These are phyloP conservation scores for Cladophialophora immunda DNA, from an alignment of 2,329 filamentous ascomycete species.

Conservation along the genomic window DNA sequence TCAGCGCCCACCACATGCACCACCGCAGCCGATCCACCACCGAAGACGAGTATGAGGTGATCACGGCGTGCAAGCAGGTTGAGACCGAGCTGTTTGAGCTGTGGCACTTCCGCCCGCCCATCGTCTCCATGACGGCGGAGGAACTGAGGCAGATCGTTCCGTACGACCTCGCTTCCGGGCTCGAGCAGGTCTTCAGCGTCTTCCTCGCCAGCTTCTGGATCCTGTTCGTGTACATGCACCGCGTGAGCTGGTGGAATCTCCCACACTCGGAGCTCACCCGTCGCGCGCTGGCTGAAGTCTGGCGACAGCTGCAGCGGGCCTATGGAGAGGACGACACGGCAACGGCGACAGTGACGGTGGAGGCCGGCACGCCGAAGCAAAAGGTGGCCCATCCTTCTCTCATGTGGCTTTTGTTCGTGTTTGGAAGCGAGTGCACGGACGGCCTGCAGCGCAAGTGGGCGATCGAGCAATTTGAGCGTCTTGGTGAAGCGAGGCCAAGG, in stretches of 20 bases:
- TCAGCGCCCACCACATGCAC: constrained; percentile 13
- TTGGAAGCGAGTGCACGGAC: constrained; percentile 10
- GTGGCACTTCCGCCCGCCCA: constrained; percentile 7
- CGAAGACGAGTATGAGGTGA: constrained; percentile 23
- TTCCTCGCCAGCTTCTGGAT: constrained; percentile 23
- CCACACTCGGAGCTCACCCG: constrained; percentile 5
- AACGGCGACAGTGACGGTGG: no score
- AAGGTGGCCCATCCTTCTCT: constrained; percentile 11
- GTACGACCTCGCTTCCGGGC: neutral
- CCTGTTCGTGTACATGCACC: constrained; percentile 22
- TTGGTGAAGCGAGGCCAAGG: constrained; percentile 12
- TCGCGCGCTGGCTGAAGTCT: constrained; percentile 1
- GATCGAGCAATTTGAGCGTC: constrained; percentile 8
- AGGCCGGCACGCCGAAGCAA: neutral
- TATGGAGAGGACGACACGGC: constrained; percentile 21
- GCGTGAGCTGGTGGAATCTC: constrained; percentile 20
- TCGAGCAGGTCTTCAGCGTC: constrained; percentile 16
- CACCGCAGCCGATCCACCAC: constrained; percentile 12
- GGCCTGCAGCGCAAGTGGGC: constrained; percentile 9
- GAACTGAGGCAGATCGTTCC: constrained; percentile 8
- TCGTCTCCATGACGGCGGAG: constrained; percentile 10
- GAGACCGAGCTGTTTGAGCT: constrained; percentile 14
- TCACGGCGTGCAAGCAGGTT: constrained; percentile 20
- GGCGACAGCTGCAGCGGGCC: constrained; percentile 4
- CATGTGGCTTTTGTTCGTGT: constrained; percentile 13